phyloP scores from a whole-genome alignment of 2,329 filamentous ascomycete genomes.

The Claviceps sp. region DNA sequence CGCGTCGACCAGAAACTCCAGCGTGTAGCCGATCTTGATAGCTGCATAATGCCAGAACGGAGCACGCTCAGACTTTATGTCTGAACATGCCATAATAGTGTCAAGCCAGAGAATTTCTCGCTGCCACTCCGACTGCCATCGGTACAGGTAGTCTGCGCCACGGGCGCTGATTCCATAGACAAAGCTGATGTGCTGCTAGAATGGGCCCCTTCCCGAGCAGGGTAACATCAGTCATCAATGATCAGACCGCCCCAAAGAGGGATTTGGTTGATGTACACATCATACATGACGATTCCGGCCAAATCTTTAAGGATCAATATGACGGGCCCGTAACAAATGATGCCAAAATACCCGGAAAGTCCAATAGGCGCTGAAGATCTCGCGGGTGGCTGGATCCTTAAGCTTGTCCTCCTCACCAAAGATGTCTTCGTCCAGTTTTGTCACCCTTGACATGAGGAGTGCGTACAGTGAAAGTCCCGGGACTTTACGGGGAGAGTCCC shows the following conservation, averaged over 20 bases:
- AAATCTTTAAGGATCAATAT: background rate
- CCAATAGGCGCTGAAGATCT: constrained; percentile 1
- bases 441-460: background rate
- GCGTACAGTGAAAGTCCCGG: too few species aligned
- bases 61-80: background rate
- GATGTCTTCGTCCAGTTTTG: background rate
- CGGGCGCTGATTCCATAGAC: constrained; percentile 7
- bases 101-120: constrained; percentile 8
- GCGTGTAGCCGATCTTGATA: background rate
- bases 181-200: background rate
- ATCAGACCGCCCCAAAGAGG: background rate
- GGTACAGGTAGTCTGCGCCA: constrained; percentile 3
- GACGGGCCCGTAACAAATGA: background rate
- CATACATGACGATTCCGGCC: background rate
- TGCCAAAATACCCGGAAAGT: background rate
- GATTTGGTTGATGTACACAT: background rate
- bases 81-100: constrained; percentile 8
- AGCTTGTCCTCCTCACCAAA: background rate
- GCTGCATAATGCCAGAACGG: background rate
- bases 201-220: background rate
- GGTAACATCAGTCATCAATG: background rate
- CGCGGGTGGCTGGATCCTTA: background rate
- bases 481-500: too few species aligned
- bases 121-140: constrained; percentile 1
- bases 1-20: background rate